Base-by-base conservation (phyloP, 2,329 filamentous ascomycete species). In the Pseudogymnoascus sp. region DNA sequence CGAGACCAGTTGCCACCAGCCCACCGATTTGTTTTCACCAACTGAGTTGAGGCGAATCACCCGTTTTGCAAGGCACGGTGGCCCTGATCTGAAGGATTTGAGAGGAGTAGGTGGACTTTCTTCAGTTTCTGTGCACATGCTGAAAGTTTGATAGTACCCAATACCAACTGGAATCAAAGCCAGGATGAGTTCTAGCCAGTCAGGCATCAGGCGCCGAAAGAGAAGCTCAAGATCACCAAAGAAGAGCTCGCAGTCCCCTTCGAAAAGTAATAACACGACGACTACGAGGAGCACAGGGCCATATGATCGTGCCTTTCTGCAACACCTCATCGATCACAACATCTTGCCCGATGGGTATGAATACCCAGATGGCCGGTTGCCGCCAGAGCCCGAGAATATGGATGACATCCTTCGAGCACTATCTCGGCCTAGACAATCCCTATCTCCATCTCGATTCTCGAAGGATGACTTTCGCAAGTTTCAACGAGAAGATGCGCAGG, bases 261-360 rank as follows among this genome's bases (percentile, higher is more conserved):
- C 37, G n/a, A 19, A 39, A 19, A 39, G 37, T 19, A 39, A 66
- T 61, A 49, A 71, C 61, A 39, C 37, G n/a, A 19, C 37, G n/a
- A 19, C n/a, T 37, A 73, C 63, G 6, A 70, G 66, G 41, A 72
- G 63, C 61, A 69, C 67, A 29, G 66, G 67, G 49, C 63, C 68
- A 1, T 75, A 76, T 64, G 65, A 74, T 65, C 66, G 67, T 49
- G 66, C 69, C 63, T 78, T 77, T 67, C 69, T 75, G 61, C 71
- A 74, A 61, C 69, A 75, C 59, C 65, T 78, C 45, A 72, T 73
- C 61, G 72, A 78, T 62, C 45, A 72, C 65, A 62, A 62, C 14
- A 65, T 77, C 39, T 72, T 74, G 60, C 65, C 72, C 33, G 31
- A 63, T 39, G 68, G 61, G 19, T 70, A 70, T 38, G 64, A 63